Evolutionary conservation across 2,329 filamentous ascomycete genomes (phyloP).

Genomic region (Salinomyces thailandicus): DNA sequence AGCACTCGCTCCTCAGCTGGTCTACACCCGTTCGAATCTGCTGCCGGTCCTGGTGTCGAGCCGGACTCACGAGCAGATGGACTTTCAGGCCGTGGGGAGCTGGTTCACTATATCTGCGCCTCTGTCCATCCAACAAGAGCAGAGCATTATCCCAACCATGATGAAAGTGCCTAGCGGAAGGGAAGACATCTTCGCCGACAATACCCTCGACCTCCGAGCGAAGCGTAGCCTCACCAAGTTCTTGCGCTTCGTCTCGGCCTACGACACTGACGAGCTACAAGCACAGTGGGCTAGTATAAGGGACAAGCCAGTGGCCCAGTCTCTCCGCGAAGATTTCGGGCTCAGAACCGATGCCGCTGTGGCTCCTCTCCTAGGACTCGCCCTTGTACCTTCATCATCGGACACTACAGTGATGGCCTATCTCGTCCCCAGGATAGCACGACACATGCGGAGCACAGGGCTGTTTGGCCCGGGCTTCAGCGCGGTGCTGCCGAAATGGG

Average conservation of each 20-base stretch:
- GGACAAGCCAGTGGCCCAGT: slow-evolving; percentile 45
- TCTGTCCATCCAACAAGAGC: not conserved
- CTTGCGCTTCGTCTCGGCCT: slow-evolving; percentile 72
- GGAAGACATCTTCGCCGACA: slow-evolving; percentile 81
- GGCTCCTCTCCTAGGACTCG: slow-evolving; percentile 57
- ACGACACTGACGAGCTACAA: slow-evolving; percentile 55
- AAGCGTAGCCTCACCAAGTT: slow-evolving; percentile 91
- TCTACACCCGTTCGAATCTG: slow-evolving; percentile 72
- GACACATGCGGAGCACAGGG: slow-evolving; percentile 77
- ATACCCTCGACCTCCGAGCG: slow-evolving; percentile 62
- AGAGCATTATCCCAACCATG: slow-evolving; percentile 6
- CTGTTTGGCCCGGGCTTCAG: slow-evolving; percentile 82
- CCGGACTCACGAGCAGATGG: slow-evolving; percentile 75
- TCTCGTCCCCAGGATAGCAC: slow-evolving; percentile 62
- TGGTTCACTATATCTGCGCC: slow-evolving; percentile 63
- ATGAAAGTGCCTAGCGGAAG: slow-evolving; percentile 71
- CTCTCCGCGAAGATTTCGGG: slow-evolving; percentile 45
- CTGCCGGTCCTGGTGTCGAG: slow-evolving; percentile 78
- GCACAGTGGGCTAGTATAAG: slow-evolving; percentile 51
- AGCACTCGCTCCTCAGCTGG: slow-evolving; percentile 72
- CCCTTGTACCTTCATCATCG: slow-evolving; percentile 54
- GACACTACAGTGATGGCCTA: slow-evolving; percentile 51
- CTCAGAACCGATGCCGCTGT: slow-evolving; percentile 55
- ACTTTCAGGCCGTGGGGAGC: slow-evolving; percentile 85
- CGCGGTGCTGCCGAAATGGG: slow-evolving; percentile 86